Conservation (phyloP, 2,329 filamentous ascomycete genomes). For the Cadophora malorum region DNA sequence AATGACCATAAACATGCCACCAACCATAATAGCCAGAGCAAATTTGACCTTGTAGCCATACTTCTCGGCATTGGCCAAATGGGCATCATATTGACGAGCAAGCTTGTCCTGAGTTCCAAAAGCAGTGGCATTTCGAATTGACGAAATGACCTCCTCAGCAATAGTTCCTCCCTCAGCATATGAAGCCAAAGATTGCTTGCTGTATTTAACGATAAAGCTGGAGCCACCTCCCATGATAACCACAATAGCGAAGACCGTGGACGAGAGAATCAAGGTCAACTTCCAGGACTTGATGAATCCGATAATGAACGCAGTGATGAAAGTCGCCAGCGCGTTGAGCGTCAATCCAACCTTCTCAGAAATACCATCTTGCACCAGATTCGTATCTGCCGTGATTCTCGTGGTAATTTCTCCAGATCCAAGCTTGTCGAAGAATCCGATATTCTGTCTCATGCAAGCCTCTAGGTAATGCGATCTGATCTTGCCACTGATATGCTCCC, state of each 20-base stretch:
- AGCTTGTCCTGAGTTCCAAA: slow-evolving; percentile 94
- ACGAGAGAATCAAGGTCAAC: slow-evolving; percentile 84
- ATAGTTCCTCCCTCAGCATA: slow-evolving; percentile 87
- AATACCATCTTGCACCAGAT: slow-evolving; percentile 91
- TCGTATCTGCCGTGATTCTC: slow-evolving; percentile 92
- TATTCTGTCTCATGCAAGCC: slow-evolving; percentile 86
- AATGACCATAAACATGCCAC: slow-evolving; percentile 80
- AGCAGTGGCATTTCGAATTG: slow-evolving; percentile 88
- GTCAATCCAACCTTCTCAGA: slow-evolving; percentile 87
- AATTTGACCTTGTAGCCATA: slow-evolving; percentile 80
- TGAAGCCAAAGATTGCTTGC: slow-evolving; percentile 76
- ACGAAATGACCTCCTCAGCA: slow-evolving; percentile 93
- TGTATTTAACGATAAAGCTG: slow-evolving; percentile 78
- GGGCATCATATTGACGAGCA: slow-evolving; percentile 81
- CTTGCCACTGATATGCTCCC: slow-evolving; percentile 79
- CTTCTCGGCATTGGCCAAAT: slow-evolving; percentile 74
- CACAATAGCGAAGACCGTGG: slow-evolving; percentile 81
- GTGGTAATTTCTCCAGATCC: slow-evolving; percentile 94
- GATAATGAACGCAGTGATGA: slow-evolving; percentile 87
- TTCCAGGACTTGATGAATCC: slow-evolving; percentile 94
- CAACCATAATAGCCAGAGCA: slow-evolving; percentile 78
- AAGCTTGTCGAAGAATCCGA: slow-evolving; percentile 91
- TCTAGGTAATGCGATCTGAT: slow-evolving; percentile 84
- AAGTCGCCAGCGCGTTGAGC: slow-evolving; percentile 77
- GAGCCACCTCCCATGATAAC: slow-evolving; percentile 77